Evolutionary conservation across 148 eudicot species (phyloP).

Genomic region (Polygonum maritimum): DNA sequence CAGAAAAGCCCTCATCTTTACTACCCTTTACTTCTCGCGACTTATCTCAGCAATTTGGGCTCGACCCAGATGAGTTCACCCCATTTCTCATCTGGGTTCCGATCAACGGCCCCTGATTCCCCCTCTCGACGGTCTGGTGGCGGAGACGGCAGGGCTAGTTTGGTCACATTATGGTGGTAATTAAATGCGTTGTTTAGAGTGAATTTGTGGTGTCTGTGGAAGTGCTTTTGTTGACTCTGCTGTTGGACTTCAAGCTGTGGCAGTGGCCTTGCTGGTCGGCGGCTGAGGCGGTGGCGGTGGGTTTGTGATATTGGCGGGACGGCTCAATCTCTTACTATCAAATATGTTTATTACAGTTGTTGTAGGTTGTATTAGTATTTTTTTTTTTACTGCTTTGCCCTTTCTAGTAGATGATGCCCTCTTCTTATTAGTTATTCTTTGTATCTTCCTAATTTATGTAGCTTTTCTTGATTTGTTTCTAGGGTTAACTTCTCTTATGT

Average conservation of each 20-base stretch:
- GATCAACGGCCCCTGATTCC: not conserved
- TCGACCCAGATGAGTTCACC: constrained; percentile 1
- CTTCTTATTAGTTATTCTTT: not conserved
- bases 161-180: not conserved
- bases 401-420: not conserved
- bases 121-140: not conserved
- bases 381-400: not conserved
- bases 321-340: constrained; percentile 35
- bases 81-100: constrained; percentile 9
- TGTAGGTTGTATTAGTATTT: constrained; percentile 1
- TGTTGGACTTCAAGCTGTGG: not conserved
- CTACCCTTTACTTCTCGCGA: not conserved
- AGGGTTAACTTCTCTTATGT: not conserved
- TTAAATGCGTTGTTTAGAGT: not conserved
- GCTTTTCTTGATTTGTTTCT: not conserved
- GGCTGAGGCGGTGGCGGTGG: not conserved
- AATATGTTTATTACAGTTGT: not conserved
- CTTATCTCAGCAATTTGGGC: not conserved
- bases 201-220: constrained; percentile 1
- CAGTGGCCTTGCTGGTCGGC: constrained; percentile 7
- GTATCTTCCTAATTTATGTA: not conserved
- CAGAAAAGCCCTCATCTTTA: not conserved
- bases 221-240: not conserved
- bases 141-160: not conserved
- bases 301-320: constrained; percentile 47